Evolutionary conservation across 441 rosid species (phyloP).

Genomic region (Theobroma grandiflorum): DNA sequence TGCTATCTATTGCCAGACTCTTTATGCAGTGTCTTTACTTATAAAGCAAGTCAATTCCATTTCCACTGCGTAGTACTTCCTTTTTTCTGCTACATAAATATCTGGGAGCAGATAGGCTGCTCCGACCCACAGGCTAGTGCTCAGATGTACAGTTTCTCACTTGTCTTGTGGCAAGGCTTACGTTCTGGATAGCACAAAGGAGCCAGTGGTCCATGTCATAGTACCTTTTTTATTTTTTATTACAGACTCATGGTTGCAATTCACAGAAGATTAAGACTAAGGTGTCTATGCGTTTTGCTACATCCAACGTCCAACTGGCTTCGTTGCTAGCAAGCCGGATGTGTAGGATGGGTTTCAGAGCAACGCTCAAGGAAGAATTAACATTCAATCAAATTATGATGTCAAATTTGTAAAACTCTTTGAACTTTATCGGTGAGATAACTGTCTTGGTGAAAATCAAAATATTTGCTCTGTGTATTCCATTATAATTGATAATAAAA

Average conservation of each 20-base stretch:
- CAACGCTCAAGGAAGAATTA: background rate
- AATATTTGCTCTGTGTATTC: background rate
- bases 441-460: background rate
- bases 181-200: too few relatives aligned
- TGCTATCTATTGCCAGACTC: background rate
- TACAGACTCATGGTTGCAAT: background rate
- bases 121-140: too few relatives aligned
- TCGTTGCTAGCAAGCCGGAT: too few relatives aligned
- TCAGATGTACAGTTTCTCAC: too few relatives aligned
- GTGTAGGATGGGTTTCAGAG: background rate
- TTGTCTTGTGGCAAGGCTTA: too few relatives aligned
- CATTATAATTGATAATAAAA: background rate
- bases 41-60: background rate
- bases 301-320: background rate
- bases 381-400: background rate
- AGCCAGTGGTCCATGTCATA: too few relatives aligned
- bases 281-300: background rate
- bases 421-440: background rate
- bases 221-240: too few relatives aligned
- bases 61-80: constrained; percentile 16
- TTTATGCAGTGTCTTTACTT: background rate
- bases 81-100: background rate
- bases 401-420: background rate
- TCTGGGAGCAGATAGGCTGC: too few relatives aligned
- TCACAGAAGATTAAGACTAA: background rate